Base-by-base conservation (phyloP, 106 monocot genomes). In the Dendrobium huoshanense region DNA sequence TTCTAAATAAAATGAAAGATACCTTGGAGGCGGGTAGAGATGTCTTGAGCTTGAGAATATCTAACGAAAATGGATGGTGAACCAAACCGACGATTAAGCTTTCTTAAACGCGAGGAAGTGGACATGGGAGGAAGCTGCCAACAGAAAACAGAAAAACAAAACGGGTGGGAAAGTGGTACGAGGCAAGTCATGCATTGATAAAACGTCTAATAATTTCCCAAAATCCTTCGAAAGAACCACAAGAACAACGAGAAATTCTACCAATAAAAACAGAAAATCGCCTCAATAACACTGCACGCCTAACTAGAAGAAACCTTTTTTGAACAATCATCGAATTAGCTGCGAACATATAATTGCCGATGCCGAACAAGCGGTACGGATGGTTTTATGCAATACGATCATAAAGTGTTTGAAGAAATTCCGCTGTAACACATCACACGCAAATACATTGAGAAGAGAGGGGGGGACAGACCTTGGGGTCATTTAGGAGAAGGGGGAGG, bases 11-110 rank as follows among this genome's bases (percentile, higher is more conserved):
- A 7, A 19, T 11, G 72, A 22, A 18, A 7, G 17, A 8, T 85
- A 95, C 95, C 95, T 85, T 89, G 90, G n/a, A 95, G 15, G 41
- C 89, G 88, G 77, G 80, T 78, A 73, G 92, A 95, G 31, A 87
- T 77, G 27, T 87, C 89, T 58, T 51, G 84, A 19, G 95, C 78
- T 70, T 87, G 87, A 2, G 95, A 90, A 78, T 95, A 92, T 80
- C 86, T 86, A 75, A 90, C 88, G 67, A 80, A 77, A 77, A 27
- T 17, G 13, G 51, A 55, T 29, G 77, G 5, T 25, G 51, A 15
- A 4, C 54, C 27, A 41, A 48, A 31, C 77, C 77, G 51, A 9
- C 31, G 27, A 55, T 55, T 77, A 16, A 27, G 24, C 51, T 29
- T 77, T 31, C 77, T 77, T 10, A 55, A 54, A 22, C 77, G 77